Evolutionary conservation across 140 eudicot species (phyloP).

Genomic region (Erigeron philadelphicus): DNA sequence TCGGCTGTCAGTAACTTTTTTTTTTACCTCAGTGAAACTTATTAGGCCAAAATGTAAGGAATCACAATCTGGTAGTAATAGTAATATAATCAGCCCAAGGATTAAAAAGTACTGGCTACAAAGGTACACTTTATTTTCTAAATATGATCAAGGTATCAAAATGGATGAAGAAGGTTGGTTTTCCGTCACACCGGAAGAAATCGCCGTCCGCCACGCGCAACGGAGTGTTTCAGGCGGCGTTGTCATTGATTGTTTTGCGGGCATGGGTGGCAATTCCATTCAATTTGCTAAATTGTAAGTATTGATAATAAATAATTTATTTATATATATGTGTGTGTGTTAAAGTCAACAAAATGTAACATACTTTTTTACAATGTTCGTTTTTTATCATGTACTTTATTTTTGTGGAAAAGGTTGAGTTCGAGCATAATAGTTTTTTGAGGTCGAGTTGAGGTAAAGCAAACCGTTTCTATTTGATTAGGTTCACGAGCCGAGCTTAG

Average conservation of each 20-base stretch:
- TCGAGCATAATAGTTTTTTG: no score
- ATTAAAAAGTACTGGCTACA: constrained; percentile 64
- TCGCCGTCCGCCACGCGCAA: constrained; percentile 63
- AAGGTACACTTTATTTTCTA: constrained; percentile 57
- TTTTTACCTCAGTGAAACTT: constrained; percentile 27
- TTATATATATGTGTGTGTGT: no score
- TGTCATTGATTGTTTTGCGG: constrained; percentile 65
- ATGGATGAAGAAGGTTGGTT: constrained; percentile 90
- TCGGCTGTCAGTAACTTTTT: no score
- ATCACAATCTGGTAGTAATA: constrained; percentile 1
- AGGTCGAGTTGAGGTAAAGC: no score
- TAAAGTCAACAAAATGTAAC: no score
- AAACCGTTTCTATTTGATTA: no score
- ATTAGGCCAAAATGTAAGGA: constrained; percentile 32
- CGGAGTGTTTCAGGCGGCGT: constrained; percentile 48
- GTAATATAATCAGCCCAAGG: constrained; percentile 26
- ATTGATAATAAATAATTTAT: neutral
- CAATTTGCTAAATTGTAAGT: constrained; percentile 69
- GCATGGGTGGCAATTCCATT: constrained; percentile 78
- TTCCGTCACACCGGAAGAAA: constrained; percentile 76
- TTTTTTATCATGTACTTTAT: no score
- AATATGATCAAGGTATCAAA: constrained; percentile 54
- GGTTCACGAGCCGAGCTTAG: no score
- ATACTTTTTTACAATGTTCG: no score
- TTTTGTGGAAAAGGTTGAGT: no score